These are phyloP conservation scores for Microsporum ferrugineum DNA, from an alignment of 2,329 filamentous ascomycete species.

Conservation along the genomic window DNA sequence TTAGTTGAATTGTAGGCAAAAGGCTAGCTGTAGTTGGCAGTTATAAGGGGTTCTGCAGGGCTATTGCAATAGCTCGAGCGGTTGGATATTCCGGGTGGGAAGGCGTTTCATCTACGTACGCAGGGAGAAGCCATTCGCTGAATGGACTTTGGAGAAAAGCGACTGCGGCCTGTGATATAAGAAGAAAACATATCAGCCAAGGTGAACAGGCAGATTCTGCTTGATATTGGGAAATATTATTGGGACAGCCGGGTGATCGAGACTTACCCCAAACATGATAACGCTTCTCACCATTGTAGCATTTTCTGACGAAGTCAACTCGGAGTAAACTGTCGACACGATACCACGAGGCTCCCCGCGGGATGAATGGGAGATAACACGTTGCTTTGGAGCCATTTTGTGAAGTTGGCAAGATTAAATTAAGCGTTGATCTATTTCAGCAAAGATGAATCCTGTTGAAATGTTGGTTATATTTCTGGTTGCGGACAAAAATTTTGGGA, in stretches of 20 bases:
- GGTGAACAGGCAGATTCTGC: background rate
- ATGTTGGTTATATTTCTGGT: background rate
- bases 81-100: background rate
- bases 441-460: background rate
- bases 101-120: slow-evolving; percentile 31
- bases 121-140: slow-evolving; percentile 56
- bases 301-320: slow-evolving; percentile 56
- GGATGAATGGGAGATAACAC: slow-evolving; percentile 41
- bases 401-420: background rate
- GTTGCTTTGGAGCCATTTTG: slow-evolving; percentile 54
- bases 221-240: background rate
- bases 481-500: slow-evolving; percentile 19
- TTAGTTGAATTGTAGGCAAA: background rate
- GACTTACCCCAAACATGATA: slow-evolving; percentile 55
- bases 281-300: slow-evolving; percentile 57
- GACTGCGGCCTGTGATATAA: slow-evolving; percentile 46
- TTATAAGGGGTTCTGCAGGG: background rate
- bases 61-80: too few relatives aligned
- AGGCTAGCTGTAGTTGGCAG: background rate
- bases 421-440: background rate
- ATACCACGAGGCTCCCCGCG: slow-evolving; percentile 41
- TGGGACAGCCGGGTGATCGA: background rate
- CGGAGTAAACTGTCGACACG: slow-evolving; percentile 48
- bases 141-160: slow-evolving; percentile 57
- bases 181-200: background rate